Conservation (phyloP, 2,329 filamentous ascomycete species). For the Trichocomaceae sp. region DNA sequence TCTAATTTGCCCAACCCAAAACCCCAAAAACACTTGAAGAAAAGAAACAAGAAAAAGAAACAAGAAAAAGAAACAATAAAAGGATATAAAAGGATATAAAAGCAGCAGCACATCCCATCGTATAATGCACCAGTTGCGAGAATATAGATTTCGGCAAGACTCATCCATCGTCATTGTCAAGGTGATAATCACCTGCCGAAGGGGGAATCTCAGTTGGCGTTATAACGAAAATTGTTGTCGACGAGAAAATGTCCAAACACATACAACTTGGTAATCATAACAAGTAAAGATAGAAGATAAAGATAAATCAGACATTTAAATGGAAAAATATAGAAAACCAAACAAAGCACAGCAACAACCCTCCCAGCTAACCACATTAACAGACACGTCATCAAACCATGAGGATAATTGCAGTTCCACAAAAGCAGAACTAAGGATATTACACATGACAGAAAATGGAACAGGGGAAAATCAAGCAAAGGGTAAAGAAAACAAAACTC, state of each 20-base stretch:
- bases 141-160: neutral
- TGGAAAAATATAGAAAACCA: neutral
- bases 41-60: too few relatives aligned
- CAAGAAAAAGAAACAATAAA: too few relatives aligned
- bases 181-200: neutral
- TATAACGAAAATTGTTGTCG: neutral
- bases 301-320: conserved; percentile 9
- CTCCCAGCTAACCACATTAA: conserved; percentile 19
- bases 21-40: conserved; percentile 9
- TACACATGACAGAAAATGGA: conserved; percentile 13
- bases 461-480: conserved; percentile 11
- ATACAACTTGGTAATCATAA: conserved; percentile 16
- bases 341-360: conserved; percentile 10
- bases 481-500: conserved; percentile 18
- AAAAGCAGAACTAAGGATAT: conserved; percentile 6
- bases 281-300: conserved; percentile 1
- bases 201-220: neutral
- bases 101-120: neutral
- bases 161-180: neutral
- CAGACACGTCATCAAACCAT: conserved; percentile 20
- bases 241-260: neutral
- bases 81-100: neutral
- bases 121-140: neutral
- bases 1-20: conserved; percentile 25
- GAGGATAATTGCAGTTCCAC: conserved; percentile 7